phyloP scores from a whole-genome alignment of 495 filamentous ascomycete genomes.

The Aspergillus ellipticus region DNA sequence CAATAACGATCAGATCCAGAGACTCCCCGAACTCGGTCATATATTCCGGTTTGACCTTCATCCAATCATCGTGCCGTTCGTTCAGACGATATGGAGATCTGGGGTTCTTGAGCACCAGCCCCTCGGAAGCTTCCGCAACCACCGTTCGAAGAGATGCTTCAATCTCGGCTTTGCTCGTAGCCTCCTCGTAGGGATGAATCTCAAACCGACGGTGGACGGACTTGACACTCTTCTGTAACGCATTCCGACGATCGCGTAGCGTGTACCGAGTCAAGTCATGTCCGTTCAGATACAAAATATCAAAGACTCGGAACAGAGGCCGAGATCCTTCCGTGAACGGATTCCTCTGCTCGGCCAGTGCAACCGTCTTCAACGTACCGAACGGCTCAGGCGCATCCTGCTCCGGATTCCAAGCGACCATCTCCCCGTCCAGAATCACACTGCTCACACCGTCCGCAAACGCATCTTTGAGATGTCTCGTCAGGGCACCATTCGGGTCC shows the following conservation, averaged over 20 bases:
- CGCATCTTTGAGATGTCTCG: constrained; percentile 71
- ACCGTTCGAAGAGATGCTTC: constrained; percentile 76
- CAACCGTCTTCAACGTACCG: constrained; percentile 90
- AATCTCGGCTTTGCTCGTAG: constrained; percentile 64
- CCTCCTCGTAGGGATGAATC: constrained; percentile 69
- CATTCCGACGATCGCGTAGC: constrained; percentile 74
- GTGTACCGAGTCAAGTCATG: constrained; percentile 74
- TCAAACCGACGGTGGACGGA: constrained; percentile 73
- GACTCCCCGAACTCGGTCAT: constrained; percentile 96
- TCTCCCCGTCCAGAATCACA: constrained; percentile 93
- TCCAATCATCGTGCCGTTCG: constrained; percentile 93
- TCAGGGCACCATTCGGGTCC: constrained; percentile 74
- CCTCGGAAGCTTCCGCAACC: constrained; percentile 84
- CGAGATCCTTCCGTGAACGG: constrained; percentile 67
- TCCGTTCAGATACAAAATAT: constrained; percentile 86
- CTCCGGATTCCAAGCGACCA: constrained; percentile 97
- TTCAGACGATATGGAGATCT: constrained; percentile 81
- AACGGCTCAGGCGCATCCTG: constrained; percentile 82
- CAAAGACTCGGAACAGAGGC: constrained; percentile 84
- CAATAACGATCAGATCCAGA: constrained; percentile 82
- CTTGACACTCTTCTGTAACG: constrained; percentile 62
- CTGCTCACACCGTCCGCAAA: constrained; percentile 76
- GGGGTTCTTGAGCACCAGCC: constrained; percentile 92
- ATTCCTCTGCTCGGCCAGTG: constrained; percentile 75
- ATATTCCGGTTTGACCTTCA: constrained; percentile 98